A percentile compares a stretch with the other conserved stretches of the same genome.
Conservation (phyloP, 768 basidiomycete species). For the Stropharia rugosoannulata region DNA sequence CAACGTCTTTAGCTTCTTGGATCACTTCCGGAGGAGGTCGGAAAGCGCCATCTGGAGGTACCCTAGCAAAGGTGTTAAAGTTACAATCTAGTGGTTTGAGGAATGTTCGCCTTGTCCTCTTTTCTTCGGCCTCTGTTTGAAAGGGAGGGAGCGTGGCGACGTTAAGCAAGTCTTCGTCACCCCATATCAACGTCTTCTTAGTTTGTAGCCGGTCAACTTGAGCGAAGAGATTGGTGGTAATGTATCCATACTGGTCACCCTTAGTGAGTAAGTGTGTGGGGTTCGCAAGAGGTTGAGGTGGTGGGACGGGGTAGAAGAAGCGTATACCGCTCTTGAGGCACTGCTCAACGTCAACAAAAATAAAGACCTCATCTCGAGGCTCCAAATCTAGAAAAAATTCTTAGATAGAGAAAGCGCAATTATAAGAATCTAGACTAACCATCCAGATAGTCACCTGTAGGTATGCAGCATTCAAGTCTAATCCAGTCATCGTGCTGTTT, state of each 20-base stretch:
- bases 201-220: slow-evolving; percentile 9
- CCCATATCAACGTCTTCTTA: slow-evolving; percentile 16
- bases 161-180: slow-evolving; percentile 5
- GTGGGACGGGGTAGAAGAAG: slow-evolving; percentile 15
- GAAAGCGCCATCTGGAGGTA: neutral
- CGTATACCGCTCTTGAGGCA: slow-evolving; percentile 15
- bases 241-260: slow-evolving; percentile 18
- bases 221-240: slow-evolving; percentile 16
- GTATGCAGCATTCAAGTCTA: slow-evolving; percentile 14
- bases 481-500: slow-evolving; percentile 18
- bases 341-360: slow-evolving; percentile 14
- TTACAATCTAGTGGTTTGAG: neutral
- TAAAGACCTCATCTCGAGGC: slow-evolving; percentile 15
- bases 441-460: slow-evolving; percentile 13
- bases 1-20: slow-evolving; percentile 3
- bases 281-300: slow-evolving; percentile 4
- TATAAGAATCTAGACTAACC: slow-evolving; percentile 1
- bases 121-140: neutral
- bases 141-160: slow-evolving; percentile 3
- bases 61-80: slow-evolving; percentile 6
- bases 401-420: neutral
- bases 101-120: neutral
- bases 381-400: slow-evolving; percentile 8
- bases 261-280: slow-evolving; percentile 14
- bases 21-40: slow-evolving; percentile 2